Percentiles rank a stretch among this genome's conserved stretches.
Evolutionary conservation across 176 grass and related monocot species (phyloP).

Genomic region (Triticum urartu): DNA sequence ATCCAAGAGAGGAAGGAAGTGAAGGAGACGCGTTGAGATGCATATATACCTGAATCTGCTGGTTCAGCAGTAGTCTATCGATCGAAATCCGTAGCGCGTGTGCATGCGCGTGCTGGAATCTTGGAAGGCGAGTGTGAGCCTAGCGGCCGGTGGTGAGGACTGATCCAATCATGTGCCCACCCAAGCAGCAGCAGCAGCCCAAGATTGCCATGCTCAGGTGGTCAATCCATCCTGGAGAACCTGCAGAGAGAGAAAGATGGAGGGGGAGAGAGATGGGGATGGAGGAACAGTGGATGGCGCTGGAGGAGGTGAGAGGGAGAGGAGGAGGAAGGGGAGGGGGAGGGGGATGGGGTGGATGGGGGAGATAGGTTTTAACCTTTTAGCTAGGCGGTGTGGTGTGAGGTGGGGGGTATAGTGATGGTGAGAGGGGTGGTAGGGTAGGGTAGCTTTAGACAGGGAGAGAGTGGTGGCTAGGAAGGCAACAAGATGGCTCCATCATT

Average conservation of each 20-base stretch:
- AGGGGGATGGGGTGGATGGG: slow-evolving; percentile 14
- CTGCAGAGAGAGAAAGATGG: slow-evolving; percentile 3
- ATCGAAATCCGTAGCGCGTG: background rate
- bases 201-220: slow-evolving; percentile 31
- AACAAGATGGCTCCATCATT: background rate
- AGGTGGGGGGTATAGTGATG: background rate
- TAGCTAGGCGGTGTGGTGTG: slow-evolving; percentile 7
- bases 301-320: slow-evolving; percentile 9
- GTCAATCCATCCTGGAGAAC: slow-evolving; percentile 46
- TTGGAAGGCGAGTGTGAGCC: slow-evolving; percentile 4
- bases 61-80: background rate
- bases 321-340: background rate
- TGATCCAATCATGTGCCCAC: slow-evolving; percentile 29
- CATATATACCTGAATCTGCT: slow-evolving; percentile 5
- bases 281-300: slow-evolving; percentile 45
- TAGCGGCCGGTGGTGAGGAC: slow-evolving; percentile 7
- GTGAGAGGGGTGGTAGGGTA: slow-evolving; percentile 28
- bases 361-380: slow-evolving; percentile 49
- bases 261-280: background rate
- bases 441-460: background rate
- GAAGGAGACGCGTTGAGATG: background rate
- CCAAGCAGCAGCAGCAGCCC: background rate
- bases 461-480: background rate
- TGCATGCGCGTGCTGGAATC: slow-evolving; percentile 13
- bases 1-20: background rate